Evolutionary conservation across 2,329 filamentous ascomycete species (phyloP), one percentile per base, ranked within the genome.

Genomic region (Stachybotrys elegans): DNA sequence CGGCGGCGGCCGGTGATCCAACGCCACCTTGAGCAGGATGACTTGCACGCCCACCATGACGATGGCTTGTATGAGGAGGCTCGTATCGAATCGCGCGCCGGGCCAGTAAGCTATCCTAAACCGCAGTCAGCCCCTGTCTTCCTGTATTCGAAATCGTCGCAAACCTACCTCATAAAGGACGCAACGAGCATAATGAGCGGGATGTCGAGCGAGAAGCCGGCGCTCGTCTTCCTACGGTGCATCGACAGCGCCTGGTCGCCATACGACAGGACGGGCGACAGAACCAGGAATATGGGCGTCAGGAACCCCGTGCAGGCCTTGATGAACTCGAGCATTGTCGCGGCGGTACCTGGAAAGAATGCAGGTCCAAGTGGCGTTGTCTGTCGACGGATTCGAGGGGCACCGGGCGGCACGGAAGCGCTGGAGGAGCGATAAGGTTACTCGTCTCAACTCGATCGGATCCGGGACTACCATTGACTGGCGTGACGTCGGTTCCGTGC

Each of bases 101-200:
- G 81, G 79, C 68, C 81, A 86, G 67, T 85, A 86, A 57, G 85
- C 86, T 56, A 86, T 76, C 61, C 81, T 83, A 60, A 21, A 31
- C 49, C 47, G 11, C 9, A n/a, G n/a, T 29, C n/a, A 8, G 19
- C n/a, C n/a, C n/a, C n/a, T 35, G 14, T 13, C 19, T 35, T 35
- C 32, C 32, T 17, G 8, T 9, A 17, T 35, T 13, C 32, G n/a
- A 35, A 35, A 17, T 7, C 32, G 8, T 7, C 13, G 34, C 9
- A 21, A 27, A 49, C 68, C 38, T 58, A 84, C 79, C 81, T 80
- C 44, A 84, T 66, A 43, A 86, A 67, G 4, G 81, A 86, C 22
- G 83, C 80, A 43, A 85, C 73, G 41, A 86, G 76, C 83, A 86
- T 86, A 49, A 86, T 86, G 45, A 86, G 67, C 23, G 83, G 83